Percentiles rank a stretch among this genome's conserved stretches.
These are phyloP conservation scores for Eutrema heterophyllum DNA, from an alignment of 345 rosid genomes.

Conservation along the genomic window DNA sequence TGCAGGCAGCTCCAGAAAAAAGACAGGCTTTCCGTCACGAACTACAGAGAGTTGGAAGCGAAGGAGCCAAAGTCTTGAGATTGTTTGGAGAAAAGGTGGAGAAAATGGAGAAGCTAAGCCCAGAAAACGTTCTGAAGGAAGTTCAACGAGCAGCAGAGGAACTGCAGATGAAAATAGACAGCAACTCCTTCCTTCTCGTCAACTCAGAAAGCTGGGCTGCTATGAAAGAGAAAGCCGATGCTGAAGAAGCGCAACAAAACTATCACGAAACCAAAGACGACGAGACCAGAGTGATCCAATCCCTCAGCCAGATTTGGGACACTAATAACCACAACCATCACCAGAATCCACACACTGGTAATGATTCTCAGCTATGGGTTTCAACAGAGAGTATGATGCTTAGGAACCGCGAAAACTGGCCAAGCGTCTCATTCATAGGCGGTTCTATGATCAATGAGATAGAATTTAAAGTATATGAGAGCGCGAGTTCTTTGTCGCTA, in stretches of 20 bases:
- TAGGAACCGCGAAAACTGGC: constrained; percentile 51
- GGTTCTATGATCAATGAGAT: constrained; percentile 30
- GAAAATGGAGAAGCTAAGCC: constrained; percentile 47
- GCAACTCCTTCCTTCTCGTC: constrained; percentile 58
- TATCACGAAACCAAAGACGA: constrained; percentile 41
- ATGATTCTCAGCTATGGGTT: constrained; percentile 24
- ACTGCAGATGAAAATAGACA: constrained; percentile 67
- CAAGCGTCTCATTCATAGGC: constrained; percentile 39
- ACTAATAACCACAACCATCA: constrained; percentile 8
- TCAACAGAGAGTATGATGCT: constrained; percentile 37
- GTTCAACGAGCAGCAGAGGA: constrained; percentile 73
- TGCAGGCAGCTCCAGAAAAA: constrained; percentile 79
- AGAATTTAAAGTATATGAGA: constrained; percentile 67
- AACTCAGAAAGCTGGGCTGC: constrained; percentile 73
- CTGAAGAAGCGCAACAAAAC: constrained; percentile 38
- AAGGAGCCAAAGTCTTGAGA: constrained; percentile 52
- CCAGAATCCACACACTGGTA: constrained; percentile 26
- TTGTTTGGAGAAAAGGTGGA: constrained; percentile 46
- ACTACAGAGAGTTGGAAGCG: constrained; percentile 49
- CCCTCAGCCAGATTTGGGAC: constrained; percentile 51
- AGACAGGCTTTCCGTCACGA: constrained; percentile 50
- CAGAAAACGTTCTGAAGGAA: constrained; percentile 46
- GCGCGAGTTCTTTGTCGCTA: constrained; percentile 79
- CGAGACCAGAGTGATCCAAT: constrained; percentile 45
- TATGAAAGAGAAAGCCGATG: constrained; percentile 16